phyloP scores from a whole-genome alignment of 495 filamentous ascomycete genomes.

The Podospora pseudocomata region DNA sequence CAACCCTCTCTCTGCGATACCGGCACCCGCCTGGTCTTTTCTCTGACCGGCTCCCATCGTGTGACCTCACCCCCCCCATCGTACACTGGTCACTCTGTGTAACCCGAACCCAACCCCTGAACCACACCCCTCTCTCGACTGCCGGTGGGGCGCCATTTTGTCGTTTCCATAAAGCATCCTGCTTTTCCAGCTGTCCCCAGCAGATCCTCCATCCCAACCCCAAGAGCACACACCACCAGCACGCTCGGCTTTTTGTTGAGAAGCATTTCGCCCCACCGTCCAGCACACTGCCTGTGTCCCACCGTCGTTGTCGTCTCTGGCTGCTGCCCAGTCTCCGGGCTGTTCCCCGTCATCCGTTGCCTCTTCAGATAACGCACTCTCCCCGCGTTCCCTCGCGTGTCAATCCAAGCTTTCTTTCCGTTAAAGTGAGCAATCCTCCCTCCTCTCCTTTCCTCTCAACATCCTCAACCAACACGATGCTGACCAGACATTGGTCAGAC shows the following conservation, averaged over 20 bases:
- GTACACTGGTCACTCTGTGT: too few species aligned
- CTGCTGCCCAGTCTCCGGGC: neutral
- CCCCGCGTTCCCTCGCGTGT: neutral
- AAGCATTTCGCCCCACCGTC: neutral
- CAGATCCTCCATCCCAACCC: neutral
- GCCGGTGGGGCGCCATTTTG: too few species aligned
- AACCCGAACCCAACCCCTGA: too few species aligned
- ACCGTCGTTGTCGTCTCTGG: neutral
- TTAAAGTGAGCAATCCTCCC: neutral
- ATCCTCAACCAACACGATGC: constrained; percentile 9
- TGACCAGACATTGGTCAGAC: neutral
- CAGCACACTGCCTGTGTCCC: neutral
- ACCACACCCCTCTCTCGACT: too few species aligned
- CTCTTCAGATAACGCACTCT: neutral
- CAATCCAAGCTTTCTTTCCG: neutral
- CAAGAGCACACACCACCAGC: neutral
- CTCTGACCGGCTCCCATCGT: too few species aligned
- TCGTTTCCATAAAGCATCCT: neutral
- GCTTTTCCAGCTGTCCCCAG: neutral
- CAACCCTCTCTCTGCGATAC: too few species aligned
- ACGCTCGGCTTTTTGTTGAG: neutral
- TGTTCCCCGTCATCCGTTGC: neutral
- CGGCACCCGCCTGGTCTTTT: too few species aligned
- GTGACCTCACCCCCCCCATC: too few species aligned
- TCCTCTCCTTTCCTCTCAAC: neutral